A percentile compares a stretch with the other conserved stretches of the same genome.
Conservation (phyloP, 1,284 basidiomycete genomes). For the Waitea zeae region DNA sequence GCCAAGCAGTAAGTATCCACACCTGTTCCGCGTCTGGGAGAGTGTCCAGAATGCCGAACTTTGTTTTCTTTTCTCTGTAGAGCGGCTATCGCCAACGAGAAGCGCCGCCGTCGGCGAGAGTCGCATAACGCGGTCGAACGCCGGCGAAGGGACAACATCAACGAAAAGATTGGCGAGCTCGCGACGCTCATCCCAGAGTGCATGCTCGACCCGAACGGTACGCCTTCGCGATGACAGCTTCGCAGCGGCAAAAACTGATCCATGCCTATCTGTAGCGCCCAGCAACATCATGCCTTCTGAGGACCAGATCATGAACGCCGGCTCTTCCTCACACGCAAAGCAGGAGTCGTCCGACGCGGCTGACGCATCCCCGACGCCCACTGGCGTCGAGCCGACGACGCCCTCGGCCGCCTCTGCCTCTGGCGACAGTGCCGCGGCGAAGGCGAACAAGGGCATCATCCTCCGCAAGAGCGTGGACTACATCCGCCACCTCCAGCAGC, state of each 20-base stretch:
- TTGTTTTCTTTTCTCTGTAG: constrained; percentile 7
- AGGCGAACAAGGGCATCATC: constrained; percentile 86
- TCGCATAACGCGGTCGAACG: constrained; percentile 87
- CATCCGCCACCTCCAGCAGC: constrained; percentile 73
- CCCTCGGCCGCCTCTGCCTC: too few relatives aligned
- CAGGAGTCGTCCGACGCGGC: background rate
- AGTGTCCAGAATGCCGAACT: background rate
- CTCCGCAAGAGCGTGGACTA: constrained; percentile 79
- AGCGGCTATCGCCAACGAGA: constrained; percentile 47
- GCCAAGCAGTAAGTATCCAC: constrained; percentile 21
- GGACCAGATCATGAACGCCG: background rate
- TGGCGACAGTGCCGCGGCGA: constrained; percentile 24
- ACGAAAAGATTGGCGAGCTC: constrained; percentile 83
- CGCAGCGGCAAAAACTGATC: too few relatives aligned
- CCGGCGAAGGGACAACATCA: constrained; percentile 78
- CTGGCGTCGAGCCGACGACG: background rate
- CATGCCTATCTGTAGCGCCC: background rate
- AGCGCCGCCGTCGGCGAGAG: constrained; percentile 61
- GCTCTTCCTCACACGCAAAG: background rate
- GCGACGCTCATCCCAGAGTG: constrained; percentile 78
- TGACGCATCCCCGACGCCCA: too few relatives aligned
- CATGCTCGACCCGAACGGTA: constrained; percentile 44
- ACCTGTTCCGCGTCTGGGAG: background rate
- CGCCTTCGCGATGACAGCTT: too few relatives aligned
- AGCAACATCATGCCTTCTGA: background rate